Conservation (phyloP, 2,329 filamentous ascomycete genomes). For the Nemania sp. region DNA sequence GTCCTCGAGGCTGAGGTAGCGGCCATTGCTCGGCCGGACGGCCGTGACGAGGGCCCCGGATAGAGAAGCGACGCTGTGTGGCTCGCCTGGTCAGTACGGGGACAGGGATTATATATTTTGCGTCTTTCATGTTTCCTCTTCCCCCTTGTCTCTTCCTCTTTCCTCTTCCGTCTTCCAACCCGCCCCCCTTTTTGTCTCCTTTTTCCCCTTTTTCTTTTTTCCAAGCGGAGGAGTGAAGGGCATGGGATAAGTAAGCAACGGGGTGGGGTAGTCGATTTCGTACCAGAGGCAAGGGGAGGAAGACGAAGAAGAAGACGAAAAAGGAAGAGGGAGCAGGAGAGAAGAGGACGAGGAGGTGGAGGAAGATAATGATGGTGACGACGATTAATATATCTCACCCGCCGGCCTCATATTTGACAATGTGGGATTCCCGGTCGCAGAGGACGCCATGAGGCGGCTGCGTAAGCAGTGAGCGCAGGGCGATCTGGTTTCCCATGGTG, state of each 20-base stretch:
- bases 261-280: no score
- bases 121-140: no score
- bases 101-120: not conserved
- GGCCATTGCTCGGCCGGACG: conserved; percentile 44
- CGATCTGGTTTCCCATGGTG: conserved; percentile 82
- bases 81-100: conserved; percentile 15
- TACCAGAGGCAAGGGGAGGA: no score
- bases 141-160: no score
- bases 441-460: conserved; percentile 74
- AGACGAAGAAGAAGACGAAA: no score
- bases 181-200: no score
- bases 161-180: no score
- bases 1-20: conserved; percentile 50
- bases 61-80: conserved; percentile 56
- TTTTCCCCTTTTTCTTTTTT: no score
- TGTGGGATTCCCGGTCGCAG: conserved; percentile 70
- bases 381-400: conserved; percentile 34
- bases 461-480: conserved; percentile 69
- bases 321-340: no score
- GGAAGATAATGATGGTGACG: not conserved
- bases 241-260: no score
- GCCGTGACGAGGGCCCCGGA: conserved; percentile 66
- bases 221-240: no score
- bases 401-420: conserved; percentile 63
- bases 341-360: no score